Conservation (phyloP, 2,329 filamentous ascomycete species). For the Neopestalotiopsis clavispora region DNA sequence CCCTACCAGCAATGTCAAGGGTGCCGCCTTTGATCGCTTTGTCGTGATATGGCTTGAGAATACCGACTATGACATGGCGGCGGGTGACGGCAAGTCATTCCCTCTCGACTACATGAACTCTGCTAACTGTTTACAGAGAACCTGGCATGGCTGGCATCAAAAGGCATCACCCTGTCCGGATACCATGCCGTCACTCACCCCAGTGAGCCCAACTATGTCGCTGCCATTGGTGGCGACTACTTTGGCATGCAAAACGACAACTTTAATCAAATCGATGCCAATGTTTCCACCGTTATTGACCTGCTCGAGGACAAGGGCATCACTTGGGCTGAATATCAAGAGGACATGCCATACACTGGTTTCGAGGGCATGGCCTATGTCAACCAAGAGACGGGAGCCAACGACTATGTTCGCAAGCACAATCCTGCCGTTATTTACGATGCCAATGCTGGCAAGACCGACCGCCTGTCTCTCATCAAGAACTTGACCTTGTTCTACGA, state of each 20-base stretch:
- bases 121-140: constrained; percentile 44
- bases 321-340: constrained; percentile 76
- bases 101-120: constrained; percentile 26
- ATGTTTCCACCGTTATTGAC: constrained; percentile 71
- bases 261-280: constrained; percentile 61
- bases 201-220: constrained; percentile 77
- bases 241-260: constrained; percentile 75
- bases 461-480: constrained; percentile 73
- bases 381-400: constrained; percentile 68
- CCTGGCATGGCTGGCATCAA: constrained; percentile 59
- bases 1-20: constrained; percentile 68
- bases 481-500: constrained; percentile 72
- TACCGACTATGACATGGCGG: constrained; percentile 69
- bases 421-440: constrained; percentile 72
- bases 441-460: constrained; percentile 61
- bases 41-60: constrained; percentile 81
- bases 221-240: constrained; percentile 71
- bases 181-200: constrained; percentile 72
- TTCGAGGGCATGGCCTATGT: constrained; percentile 69
- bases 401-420: constrained; percentile 86
- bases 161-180: constrained; percentile 66
- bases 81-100: constrained; percentile 60
- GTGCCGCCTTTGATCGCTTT: constrained; percentile 74
- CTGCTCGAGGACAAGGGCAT: constrained; percentile 69
- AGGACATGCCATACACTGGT: constrained; percentile 77